Percentiles rank a stretch among this genome's conserved stretches.
Evolutionary conservation across 2,329 filamentous ascomycete species (phyloP).

Genomic region (Arthrinium phaeospermum): DNA sequence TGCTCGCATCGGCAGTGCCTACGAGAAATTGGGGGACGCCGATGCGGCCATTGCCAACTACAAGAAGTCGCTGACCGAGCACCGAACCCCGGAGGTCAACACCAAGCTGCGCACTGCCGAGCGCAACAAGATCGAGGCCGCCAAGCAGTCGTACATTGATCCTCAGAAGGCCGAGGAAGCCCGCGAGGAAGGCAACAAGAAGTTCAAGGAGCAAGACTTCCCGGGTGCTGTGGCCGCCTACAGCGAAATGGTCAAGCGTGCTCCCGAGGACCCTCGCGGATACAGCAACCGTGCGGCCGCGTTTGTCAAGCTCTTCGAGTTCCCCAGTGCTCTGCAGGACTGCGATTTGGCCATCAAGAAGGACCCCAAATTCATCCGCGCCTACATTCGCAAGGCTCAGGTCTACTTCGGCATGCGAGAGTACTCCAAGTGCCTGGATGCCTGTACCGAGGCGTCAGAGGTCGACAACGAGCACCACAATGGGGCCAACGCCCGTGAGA

Average conservation of each 20-base stretch:
- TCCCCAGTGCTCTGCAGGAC: slow-evolving; percentile 91
- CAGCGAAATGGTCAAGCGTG: slow-evolving; percentile 94
- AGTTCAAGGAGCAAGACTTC: slow-evolving; percentile 97
- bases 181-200: slow-evolving; percentile 90
- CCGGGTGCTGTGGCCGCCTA: slow-evolving; percentile 94
- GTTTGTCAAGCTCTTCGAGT: slow-evolving; percentile 94
- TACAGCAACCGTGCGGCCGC: slow-evolving; percentile 98
- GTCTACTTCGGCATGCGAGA: slow-evolving; percentile 97
- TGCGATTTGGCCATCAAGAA: slow-evolving; percentile 90
- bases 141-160: slow-evolving; percentile 83
- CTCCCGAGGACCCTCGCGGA: slow-evolving; percentile 88
- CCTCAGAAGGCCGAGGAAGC: slow-evolving; percentile 93
- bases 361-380: slow-evolving; percentile 90
- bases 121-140: slow-evolving; percentile 79
- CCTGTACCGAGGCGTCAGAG: slow-evolving; percentile 78
- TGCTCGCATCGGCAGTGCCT: slow-evolving; percentile 89
- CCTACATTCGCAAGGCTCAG: slow-evolving; percentile 96
- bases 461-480: slow-evolving; percentile 73
- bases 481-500: slow-evolving; percentile 85
- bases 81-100: slow-evolving; percentile 92
- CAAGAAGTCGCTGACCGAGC: slow-evolving; percentile 92
- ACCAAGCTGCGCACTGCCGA: slow-evolving; percentile 91
- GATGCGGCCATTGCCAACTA: slow-evolving; percentile 84
- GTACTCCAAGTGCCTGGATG: slow-evolving; percentile 93
- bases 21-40: slow-evolving; percentile 88